Percentiles rank a stretch among this genome's conserved stretches.
phyloP scores from a whole-genome alignment of 768 basidiomycete genomes.

The Termitomyces sp. region DNA sequence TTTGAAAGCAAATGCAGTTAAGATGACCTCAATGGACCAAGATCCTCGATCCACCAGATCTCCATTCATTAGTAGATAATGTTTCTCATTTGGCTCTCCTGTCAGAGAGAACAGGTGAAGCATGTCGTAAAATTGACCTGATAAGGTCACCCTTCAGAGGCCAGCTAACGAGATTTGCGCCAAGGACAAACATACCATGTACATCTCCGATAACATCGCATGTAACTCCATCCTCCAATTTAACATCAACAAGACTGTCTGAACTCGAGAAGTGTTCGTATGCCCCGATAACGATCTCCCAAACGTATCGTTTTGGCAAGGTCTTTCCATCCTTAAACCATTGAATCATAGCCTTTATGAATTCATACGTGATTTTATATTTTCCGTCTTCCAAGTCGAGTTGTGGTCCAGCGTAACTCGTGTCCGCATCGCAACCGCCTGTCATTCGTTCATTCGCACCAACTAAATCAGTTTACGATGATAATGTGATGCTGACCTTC shows the following conservation, averaged over 20 bases:
- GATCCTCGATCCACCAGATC: conserved; percentile 98
- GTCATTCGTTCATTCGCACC: not conserved
- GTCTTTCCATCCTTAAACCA: conserved; percentile 95
- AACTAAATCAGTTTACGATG: not conserved
- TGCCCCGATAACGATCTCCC: conserved; percentile 93
- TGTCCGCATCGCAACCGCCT: conserved; percentile 81
- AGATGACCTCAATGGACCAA: conserved; percentile 90
- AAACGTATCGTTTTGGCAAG: conserved; percentile 84
- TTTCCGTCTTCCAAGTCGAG: conserved; percentile 58
- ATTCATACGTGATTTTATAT: conserved; percentile 70
- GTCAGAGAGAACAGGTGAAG: conserved; percentile 84
- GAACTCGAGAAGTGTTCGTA: conserved; percentile 70
- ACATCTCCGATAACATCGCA: conserved; percentile 96
- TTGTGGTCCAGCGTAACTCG: conserved; percentile 68
- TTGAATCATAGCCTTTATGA: conserved; percentile 80
- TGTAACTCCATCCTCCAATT: conserved; percentile 70
- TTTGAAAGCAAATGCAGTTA: conserved; percentile 93
- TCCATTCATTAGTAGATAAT: conserved; percentile 86
- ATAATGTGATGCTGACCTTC: conserved; percentile 45
- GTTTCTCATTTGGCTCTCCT: conserved; percentile 78
- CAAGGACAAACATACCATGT: conserved; percentile 53
- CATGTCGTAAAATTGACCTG: conserved; percentile 95
- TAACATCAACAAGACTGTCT: conserved; percentile 74
- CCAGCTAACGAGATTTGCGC: not conserved
- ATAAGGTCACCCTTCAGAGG: not conserved